These are phyloP conservation scores for Pseudogymnoascus sp. DNA, from an alignment of 2,329 filamentous ascomycete species.

Conservation along the genomic window DNA sequence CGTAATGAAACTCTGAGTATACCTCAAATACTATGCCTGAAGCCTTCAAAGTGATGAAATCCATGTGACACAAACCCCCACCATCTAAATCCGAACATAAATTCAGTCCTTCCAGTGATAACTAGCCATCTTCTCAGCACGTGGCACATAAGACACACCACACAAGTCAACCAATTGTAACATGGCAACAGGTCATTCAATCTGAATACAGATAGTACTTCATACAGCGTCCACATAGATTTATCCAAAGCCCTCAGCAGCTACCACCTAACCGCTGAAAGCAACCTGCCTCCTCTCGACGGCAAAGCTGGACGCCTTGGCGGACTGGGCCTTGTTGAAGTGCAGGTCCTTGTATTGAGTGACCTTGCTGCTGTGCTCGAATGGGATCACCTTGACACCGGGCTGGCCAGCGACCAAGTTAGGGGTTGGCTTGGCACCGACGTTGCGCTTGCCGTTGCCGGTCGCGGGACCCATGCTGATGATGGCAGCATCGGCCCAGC, in stretches of 20 bases:
- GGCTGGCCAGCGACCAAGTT: not conserved
- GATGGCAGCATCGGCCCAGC: conserved; percentile 12
- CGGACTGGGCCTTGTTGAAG: not conserved
- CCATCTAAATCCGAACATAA: too few relatives aligned
- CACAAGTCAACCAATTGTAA: not conserved
- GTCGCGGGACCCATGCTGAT: conserved; percentile 12
- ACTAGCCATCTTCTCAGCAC: too few relatives aligned
- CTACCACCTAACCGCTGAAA: not conserved
- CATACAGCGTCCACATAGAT: not conserved
- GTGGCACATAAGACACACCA: not conserved
- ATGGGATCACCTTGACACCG: not conserved
- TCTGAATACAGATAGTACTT: not conserved
- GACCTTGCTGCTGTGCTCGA: not conserved
- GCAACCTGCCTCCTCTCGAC: not conserved
- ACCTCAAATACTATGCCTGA: too few relatives aligned
- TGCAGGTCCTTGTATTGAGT: not conserved
- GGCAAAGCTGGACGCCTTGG: not conserved
- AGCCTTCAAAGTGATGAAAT: too few relatives aligned
- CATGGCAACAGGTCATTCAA: not conserved
- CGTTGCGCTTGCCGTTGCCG: not conserved
- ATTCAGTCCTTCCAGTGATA: too few relatives aligned
- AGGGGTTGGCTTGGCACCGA: not conserved
- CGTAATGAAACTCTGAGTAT: too few relatives aligned
- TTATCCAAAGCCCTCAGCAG: not conserved
- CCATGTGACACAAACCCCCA: too few relatives aligned